Evolutionary conservation across 495 filamentous ascomycete genomes (phyloP).

Genomic region (Hamigera avellanea): DNA sequence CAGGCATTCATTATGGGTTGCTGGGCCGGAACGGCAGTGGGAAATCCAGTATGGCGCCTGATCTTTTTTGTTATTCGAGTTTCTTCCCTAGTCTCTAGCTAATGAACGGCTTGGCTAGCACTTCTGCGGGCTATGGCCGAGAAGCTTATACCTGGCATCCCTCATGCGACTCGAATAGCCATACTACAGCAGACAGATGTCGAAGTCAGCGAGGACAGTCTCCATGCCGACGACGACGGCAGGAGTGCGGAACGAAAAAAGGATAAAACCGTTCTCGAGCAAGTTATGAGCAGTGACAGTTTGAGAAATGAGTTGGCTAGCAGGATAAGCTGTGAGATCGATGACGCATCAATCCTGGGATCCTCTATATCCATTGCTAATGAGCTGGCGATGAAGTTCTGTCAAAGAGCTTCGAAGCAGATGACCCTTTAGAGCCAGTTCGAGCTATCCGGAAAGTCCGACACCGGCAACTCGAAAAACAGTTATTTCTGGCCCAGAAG

Average conservation of each 20-base stretch:
- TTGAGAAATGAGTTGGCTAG: conserved; percentile 43
- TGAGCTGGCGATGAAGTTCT: conserved; percentile 16
- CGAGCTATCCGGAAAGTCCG: conserved; percentile 46
- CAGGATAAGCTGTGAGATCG: conserved; percentile 44
- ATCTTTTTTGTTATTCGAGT: conserved; percentile 1
- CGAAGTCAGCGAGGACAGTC: conserved; percentile 13
- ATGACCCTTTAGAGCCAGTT: conserved; percentile 44
- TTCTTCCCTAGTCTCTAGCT: not conserved
- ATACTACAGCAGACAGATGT: conserved; percentile 59
- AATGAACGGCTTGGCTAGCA: conserved; percentile 28
- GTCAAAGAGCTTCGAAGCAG: conserved; percentile 31
- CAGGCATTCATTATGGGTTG: conserved; percentile 59
- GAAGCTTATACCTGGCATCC: conserved; percentile 69
- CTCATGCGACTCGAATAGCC: conserved; percentile 51
- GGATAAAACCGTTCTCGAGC: conserved; percentile 44
- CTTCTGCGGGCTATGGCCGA: conserved; percentile 63
- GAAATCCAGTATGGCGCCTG: conserved; percentile 53
- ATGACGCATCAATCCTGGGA: not conserved
- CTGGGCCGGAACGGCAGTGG: conserved; percentile 70
- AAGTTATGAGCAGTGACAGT: conserved; percentile 56
- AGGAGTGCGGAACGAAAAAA: conserved; percentile 2
- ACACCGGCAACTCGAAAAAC: conserved; percentile 45
- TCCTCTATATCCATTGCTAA: not conserved
- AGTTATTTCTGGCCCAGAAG: conserved; percentile 56
- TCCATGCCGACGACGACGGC: not conserved